Conservation (phyloP, 306 rosid genomes). For the Rubus parviflorus region DNA sequence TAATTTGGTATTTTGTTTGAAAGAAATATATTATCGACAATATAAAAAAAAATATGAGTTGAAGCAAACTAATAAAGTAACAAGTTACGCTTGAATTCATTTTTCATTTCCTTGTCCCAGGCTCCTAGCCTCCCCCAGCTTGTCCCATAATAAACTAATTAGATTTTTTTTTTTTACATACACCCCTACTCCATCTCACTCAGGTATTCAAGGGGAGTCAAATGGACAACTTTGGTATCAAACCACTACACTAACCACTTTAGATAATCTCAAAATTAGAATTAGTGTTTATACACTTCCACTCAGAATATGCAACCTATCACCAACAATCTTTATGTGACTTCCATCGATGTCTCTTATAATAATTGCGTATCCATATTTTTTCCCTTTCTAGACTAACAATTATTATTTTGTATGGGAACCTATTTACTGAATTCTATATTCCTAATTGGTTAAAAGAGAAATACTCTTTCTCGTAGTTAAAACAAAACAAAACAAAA, state of each 20-base stretch:
- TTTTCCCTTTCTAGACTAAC: no score
- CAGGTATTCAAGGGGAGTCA: no score
- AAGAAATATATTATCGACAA: background rate
- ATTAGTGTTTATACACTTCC: background rate
- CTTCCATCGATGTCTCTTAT: background rate
- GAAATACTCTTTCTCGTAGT: background rate
- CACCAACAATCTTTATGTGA: background rate
- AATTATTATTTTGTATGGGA: background rate
- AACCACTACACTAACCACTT: no score
- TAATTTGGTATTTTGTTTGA: background rate
- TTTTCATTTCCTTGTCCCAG: background rate
- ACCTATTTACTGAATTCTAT: background rate
- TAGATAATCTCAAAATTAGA: no score
- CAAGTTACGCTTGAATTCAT: background rate
- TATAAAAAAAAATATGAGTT: background rate
- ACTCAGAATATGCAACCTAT: background rate
- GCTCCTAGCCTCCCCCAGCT: background rate
- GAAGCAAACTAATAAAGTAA: no score
- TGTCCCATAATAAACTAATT: background rate
- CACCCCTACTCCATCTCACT: no score
- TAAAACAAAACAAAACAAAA: no score
- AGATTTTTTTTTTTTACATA: no score
- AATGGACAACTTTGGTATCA: no score
- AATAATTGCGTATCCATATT: background rate
- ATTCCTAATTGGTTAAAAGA: background rate